Evolutionary conservation across 2,329 filamentous ascomycete species (phyloP).

Genomic region (Apiospora rasikravindrae): DNA sequence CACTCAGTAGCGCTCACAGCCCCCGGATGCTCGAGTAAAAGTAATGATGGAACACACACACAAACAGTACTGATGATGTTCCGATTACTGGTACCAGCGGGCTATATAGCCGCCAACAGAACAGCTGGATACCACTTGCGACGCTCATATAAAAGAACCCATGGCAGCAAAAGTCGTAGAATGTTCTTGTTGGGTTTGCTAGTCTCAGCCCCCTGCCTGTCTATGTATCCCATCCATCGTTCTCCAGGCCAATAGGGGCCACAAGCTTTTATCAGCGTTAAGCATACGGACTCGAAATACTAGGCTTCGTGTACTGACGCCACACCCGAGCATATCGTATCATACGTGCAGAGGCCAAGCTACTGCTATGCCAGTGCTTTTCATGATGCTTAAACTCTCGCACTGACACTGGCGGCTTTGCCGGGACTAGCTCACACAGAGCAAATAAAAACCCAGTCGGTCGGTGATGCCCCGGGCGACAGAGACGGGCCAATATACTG

Average conservation of each 20-base stretch:
- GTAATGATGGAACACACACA: too few relatives aligned
- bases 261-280: neutral
- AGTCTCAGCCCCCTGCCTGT: neutral
- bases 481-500: neutral
- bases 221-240: neutral
- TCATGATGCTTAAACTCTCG: neutral
- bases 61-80: too few relatives aligned
- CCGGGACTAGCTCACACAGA: neutral
- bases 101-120: neutral
- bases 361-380: neutral
- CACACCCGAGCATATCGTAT: neutral
- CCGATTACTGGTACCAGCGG: too few relatives aligned
- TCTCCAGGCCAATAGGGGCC: too few relatives aligned
- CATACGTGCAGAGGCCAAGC: neutral
- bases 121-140: neutral
- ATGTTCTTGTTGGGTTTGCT: too few relatives aligned
- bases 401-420: neutral
- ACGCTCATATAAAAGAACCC: too few relatives aligned
- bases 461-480: neutral
- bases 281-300: neutral
- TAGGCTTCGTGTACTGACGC: neutral
- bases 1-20: too few relatives aligned
- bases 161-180: too few relatives aligned
- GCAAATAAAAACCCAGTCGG: neutral
- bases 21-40: too few relatives aligned